phyloP scores from a whole-genome alignment of 1,284 basidiomycete genomes.

The Pulchroboletus neoregius region DNA sequence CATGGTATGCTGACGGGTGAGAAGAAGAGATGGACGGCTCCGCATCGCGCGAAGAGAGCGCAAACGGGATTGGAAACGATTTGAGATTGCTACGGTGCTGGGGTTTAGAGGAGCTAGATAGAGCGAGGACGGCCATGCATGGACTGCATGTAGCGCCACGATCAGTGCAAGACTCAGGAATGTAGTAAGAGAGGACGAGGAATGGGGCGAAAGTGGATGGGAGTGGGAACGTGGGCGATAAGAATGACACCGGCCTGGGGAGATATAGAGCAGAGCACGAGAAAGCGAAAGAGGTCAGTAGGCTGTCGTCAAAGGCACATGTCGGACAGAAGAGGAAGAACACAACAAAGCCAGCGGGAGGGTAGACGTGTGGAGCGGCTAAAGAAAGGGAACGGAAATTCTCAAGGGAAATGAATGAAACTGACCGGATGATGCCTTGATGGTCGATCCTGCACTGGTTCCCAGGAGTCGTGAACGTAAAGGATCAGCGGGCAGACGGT shows the following conservation, averaged over 20 bases:
- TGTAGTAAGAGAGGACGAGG: conserved; percentile 14
- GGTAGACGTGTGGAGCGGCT: background rate
- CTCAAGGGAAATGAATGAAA: conserved; percentile 24
- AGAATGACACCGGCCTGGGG: conserved; percentile 10
- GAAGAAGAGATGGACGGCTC: conserved; percentile 33
- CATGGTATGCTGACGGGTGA: conserved; percentile 23
- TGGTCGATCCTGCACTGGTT: conserved; percentile 24
- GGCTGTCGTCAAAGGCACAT: conserved; percentile 16
- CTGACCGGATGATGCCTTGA: conserved; percentile 26
- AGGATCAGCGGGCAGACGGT: background rate
- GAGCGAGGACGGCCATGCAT: conserved; percentile 49
- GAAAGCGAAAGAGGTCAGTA: conserved; percentile 17
- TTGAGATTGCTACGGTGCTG: conserved; percentile 39
- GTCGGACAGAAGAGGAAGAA: conserved; percentile 11
- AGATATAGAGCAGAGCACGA: conserved; percentile 15
- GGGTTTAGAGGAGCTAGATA: conserved; percentile 39
- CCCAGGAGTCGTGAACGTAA: background rate
- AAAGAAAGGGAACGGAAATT: conserved; percentile 13
- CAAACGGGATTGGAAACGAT: conserved; percentile 31
- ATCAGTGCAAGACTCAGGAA: conserved; percentile 12
- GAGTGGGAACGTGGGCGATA: conserved; percentile 22
- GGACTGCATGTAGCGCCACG: conserved; percentile 26
- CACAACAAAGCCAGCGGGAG: conserved; percentile 4
- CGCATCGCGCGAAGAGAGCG: conserved; percentile 45
- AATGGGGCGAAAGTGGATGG: conserved; percentile 7